Conservation (phyloP, 495 filamentous ascomycete genomes). For the Penicillium cataractarum region DNA sequence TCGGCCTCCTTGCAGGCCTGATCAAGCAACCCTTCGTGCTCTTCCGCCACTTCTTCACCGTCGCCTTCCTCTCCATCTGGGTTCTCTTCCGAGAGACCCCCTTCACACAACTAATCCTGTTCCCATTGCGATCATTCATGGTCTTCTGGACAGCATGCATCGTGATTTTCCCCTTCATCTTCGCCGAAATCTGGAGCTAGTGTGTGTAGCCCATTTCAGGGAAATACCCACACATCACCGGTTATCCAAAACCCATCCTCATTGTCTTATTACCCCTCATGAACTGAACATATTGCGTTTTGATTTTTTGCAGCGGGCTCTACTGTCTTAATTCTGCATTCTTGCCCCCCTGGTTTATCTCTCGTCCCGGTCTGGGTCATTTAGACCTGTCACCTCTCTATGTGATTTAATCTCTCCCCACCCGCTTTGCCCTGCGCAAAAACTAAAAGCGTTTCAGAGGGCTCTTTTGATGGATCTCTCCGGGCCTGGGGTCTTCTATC, state of each 20-base stretch:
- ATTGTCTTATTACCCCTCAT: conserved; percentile 11
- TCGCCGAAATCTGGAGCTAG: conserved; percentile 40
- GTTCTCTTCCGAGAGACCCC: conserved; percentile 62
- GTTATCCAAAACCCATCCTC: neutral
- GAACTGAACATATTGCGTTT: conserved; percentile 19
- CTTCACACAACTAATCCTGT: conserved; percentile 60
- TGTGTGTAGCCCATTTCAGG: too few species aligned
- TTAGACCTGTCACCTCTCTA: conserved; percentile 12
- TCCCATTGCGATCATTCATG: conserved; percentile 60
- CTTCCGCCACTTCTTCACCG: conserved; percentile 91
- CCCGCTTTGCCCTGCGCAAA: neutral
- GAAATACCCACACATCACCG: too few species aligned
- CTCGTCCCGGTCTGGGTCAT: neutral
- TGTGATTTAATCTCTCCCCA: conserved; percentile 25
- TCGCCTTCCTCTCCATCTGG: conserved; percentile 89
- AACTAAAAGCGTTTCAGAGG: neutral
- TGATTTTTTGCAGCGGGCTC: neutral
- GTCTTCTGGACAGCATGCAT: conserved; percentile 87
- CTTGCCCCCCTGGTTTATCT: neutral
- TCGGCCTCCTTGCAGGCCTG: conserved; percentile 82
- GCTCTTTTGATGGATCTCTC: neutral
- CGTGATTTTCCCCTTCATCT: conserved; percentile 85
- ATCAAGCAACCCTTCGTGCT: conserved; percentile 77
- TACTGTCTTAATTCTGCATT: conserved; percentile 16
- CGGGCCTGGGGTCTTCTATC: neutral